A percentile compares a stretch with the other conserved stretches of the same genome.
phyloP scores from a whole-genome alignment of 305 asterid genomes.

The Plantago lanceolata region DNA sequence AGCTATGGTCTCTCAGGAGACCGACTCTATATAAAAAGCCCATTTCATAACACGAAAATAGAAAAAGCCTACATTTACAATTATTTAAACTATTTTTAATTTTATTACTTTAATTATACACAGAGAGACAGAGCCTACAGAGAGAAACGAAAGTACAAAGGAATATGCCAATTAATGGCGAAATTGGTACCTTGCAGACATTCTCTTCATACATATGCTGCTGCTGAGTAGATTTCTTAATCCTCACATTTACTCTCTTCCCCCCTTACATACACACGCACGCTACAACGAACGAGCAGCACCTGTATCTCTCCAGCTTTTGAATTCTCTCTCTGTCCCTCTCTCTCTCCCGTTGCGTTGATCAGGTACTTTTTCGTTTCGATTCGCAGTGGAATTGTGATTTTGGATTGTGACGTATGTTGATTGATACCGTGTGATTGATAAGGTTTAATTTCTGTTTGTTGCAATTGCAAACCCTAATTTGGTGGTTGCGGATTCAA shows the following conservation, averaged over 20 bases:
- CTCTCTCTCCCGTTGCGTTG: constrained; percentile 10
- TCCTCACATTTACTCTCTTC: neutral
- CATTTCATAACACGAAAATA: no score
- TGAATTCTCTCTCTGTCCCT: neutral
- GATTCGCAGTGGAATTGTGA: no score
- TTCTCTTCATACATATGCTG: constrained; percentile 19
- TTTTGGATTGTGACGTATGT: no score
- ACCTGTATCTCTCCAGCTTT: no score
- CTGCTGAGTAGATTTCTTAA: constrained; percentile 28
- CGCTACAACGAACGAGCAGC: neutral
- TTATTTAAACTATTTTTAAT: no score
- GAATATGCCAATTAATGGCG: constrained; percentile 38
- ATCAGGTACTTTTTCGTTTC: constrained; percentile 28
- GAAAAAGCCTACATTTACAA: no score
- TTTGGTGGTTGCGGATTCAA: no score
- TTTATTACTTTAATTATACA: neutral
- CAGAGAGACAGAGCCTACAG: neutral
- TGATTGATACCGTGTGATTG: neutral
- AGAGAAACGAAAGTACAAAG: constrained; percentile 13
- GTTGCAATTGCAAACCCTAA: neutral
- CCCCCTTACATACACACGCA: constrained; percentile 10
- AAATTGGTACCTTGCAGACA: constrained; percentile 33
- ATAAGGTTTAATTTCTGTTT: neutral
- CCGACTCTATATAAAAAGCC: no score
- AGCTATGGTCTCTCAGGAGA: no score